Conservation (phyloP, 2,329 filamentous ascomycete species). For the Colletotrichum higginsianum region DNA sequence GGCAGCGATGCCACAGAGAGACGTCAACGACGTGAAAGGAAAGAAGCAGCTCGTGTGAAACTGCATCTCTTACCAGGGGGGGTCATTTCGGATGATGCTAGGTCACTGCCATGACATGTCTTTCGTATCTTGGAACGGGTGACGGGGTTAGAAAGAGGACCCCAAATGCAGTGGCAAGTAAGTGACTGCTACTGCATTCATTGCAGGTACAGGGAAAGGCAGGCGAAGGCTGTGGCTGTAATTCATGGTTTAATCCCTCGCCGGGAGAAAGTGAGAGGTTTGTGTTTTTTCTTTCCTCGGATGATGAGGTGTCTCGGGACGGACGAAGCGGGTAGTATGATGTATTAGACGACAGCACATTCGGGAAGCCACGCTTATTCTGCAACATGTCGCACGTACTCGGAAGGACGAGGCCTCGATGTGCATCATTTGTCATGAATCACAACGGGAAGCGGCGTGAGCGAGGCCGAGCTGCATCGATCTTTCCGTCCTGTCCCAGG, state of each 20-base stretch:
- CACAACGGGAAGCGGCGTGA: neutral
- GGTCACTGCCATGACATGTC: neutral
- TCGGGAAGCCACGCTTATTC: neutral
- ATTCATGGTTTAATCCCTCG: too few relatives aligned
- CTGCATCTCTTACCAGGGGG: neutral
- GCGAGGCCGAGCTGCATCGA: neutral
- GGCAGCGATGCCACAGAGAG: neutral
- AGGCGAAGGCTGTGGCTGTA: neutral
- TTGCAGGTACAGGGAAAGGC: neutral
- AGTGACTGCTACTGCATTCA: neutral
- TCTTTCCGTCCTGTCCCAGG: neutral
- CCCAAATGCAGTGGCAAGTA: neutral
- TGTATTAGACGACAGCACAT: too few relatives aligned
- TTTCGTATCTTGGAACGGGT: too few relatives aligned
- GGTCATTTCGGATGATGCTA: neutral
- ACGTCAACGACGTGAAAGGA: neutral
- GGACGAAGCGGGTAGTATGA: neutral
- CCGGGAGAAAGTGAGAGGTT: neutral
- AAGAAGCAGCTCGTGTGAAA: neutral
- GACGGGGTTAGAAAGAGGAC: neutral
- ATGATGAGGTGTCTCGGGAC: neutral
- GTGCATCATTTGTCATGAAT: neutral
- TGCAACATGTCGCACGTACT: conserved; percentile 1
- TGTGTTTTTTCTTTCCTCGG: neutral
- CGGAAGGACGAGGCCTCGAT: neutral